A percentile compares a stretch with the other conserved stretches of the same genome.
Evolutionary conservation across 2,329 filamentous ascomycete genomes (phyloP).

Genomic region (Raffaelea arxii): DNA sequence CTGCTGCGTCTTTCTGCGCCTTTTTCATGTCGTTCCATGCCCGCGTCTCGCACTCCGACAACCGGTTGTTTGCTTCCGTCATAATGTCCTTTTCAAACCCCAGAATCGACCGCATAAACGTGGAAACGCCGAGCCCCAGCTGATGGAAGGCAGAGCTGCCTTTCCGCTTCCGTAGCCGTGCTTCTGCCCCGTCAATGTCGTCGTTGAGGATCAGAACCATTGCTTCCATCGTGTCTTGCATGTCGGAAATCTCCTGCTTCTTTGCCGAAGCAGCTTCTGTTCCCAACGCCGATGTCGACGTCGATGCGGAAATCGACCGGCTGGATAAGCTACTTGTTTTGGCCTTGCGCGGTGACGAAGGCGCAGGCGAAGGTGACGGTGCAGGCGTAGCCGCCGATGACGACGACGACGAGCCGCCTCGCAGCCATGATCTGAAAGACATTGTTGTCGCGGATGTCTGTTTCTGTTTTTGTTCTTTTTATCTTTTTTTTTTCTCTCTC

Average conservation of each 20-base stretch:
- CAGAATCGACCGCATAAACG: slow-evolving; percentile 76
- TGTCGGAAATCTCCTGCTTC: slow-evolving; percentile 38
- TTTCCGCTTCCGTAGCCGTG: slow-evolving; percentile 58
- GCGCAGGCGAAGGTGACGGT: slow-evolving; percentile 12
- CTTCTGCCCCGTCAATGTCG: slow-evolving; percentile 77
- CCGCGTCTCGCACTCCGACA: slow-evolving; percentile 66
- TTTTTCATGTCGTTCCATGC: slow-evolving; percentile 69
- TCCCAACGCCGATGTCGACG: slow-evolving; percentile 9
- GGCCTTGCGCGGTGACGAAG: slow-evolving; percentile 18
- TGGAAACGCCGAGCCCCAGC: slow-evolving; percentile 70
- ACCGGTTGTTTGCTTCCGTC: slow-evolving; percentile 63
- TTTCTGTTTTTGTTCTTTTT: background rate
- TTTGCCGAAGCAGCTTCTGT: too few relatives aligned
- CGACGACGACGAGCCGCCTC: slow-evolving; percentile 27
- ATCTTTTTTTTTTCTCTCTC: too few relatives aligned
- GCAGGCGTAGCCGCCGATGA: slow-evolving; percentile 13
- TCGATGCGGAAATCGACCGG: slow-evolving; percentile 19
- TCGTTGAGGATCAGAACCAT: slow-evolving; percentile 75
- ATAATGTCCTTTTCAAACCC: slow-evolving; percentile 91
- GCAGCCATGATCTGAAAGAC: slow-evolving; percentile 40
- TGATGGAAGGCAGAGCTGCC: slow-evolving; percentile 81
- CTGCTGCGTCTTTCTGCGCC: slow-evolving; percentile 50
- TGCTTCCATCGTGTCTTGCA: slow-evolving; percentile 53
- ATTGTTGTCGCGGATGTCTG: slow-evolving; percentile 14
- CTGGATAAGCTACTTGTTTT: slow-evolving; percentile 22